Base-by-base conservation (phyloP, 1,139 yeast genomes). In the Geotrichum reessii region DNA sequence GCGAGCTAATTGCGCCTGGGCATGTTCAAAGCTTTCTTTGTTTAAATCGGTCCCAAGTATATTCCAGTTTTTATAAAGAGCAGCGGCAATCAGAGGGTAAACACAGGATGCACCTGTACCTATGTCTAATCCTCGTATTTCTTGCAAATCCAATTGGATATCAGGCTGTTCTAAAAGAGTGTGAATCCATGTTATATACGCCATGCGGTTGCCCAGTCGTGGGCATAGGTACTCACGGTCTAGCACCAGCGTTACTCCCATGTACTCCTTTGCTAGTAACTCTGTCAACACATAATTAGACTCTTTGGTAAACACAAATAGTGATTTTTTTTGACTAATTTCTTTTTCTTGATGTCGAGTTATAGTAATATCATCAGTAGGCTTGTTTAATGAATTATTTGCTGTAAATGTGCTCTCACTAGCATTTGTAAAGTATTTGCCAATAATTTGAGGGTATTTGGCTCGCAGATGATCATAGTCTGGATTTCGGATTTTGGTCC, bases 51-150 rank as follows among this genome's bases (percentile, higher is more conserved):
- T 72, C 7, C 74, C 81, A 6, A 65, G 50, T 61, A 75, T 69
- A 2, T 55, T 46, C 66, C 73, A 64, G 4, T 60, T 58, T 7
- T 60, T 47, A 54, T 57, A 64, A 22, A 67, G 40, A 33, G 62
- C 60, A 11, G 67, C 58, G 7, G 69, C 75, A 33, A 78, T 57
- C 3, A 78, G 54, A 0, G 79, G 74, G 63, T 78, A 78, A 0
- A 78, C 74, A 8, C 76, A 75, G 52, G 74, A 69, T 14, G 76
- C 73, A 1, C 81, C 81, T 0, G 77, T 73, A 1, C 82, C 82
- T 8, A 68, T 57, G 53, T 68, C 71, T 27, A 68, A 47, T 1
- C 61, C 64, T 5, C n/a, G 28, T 8, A 52, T 21, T 12, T 50
- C 52, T n/a, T 57, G 48, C 12, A 54, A 56, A 14, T 42, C 22